A percentile compares a stretch with the other conserved stretches of the same genome.
Conservation (phyloP, 75 land plant species). For the Picea glauca region DNA sequence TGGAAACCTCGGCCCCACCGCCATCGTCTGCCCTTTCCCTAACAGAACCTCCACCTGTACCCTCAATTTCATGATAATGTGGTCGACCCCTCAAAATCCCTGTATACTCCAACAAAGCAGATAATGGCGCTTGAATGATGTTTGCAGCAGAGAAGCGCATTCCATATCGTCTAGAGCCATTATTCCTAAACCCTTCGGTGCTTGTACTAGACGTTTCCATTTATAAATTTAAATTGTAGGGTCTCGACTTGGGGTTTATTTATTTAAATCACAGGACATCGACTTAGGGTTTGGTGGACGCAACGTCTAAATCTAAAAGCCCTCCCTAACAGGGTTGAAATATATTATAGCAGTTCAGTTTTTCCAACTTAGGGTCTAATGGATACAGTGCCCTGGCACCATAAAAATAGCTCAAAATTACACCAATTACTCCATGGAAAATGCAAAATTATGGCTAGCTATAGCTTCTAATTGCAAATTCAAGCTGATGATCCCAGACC, state of each 20-base stretch:
- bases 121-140: constrained; percentile 57
- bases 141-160: constrained; percentile 63
- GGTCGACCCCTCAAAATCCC: constrained; percentile 55
- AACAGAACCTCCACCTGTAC: background rate
- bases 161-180: constrained; percentile 48
- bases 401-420: background rate
- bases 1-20: constrained; percentile 64
- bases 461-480: background rate
- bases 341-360: background rate
- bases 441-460: background rate
- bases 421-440: background rate
- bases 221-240: background rate
- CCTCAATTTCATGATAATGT: constrained; percentile 38
- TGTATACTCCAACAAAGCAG: constrained; percentile 62
- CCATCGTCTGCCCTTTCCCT: constrained; percentile 22
- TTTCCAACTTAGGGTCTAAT: background rate
- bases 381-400: background rate
- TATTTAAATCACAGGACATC: too few species aligned
- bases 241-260: background rate
- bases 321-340: background rate
- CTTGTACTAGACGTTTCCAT: constrained; percentile 9
- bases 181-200: background rate
- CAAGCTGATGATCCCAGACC: background rate
- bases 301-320: background rate
- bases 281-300: background rate